Percentiles rank a stretch among this genome's conserved stretches.
Evolutionary conservation across 129 eudicot species (phyloP).

Genomic region (Flaveria ramosissima): DNA sequence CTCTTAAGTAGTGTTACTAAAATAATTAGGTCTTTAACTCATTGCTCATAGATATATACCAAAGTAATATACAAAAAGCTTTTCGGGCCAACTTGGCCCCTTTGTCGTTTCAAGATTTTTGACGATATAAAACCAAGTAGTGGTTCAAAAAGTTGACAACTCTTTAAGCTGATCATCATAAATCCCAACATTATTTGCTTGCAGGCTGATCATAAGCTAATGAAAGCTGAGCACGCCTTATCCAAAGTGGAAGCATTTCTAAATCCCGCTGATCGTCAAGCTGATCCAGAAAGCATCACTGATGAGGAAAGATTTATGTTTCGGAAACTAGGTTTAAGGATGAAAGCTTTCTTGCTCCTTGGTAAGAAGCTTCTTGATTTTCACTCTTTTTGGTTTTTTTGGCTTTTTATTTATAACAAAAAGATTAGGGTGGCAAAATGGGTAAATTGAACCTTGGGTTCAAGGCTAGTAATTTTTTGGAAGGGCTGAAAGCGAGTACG

Average conservation of each 20-base stretch:
- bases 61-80: not conserved
- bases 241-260: conserved; percentile 82
- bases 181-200: not conserved
- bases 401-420: not conserved
- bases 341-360: conserved; percentile 96
- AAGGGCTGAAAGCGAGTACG: not conserved
- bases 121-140: not conserved
- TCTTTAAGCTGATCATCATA: not conserved
- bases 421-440: not conserved
- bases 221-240: conserved; percentile 69
- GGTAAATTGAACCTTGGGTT: not conserved
- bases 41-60: not conserved
- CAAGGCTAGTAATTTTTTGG: not conserved
- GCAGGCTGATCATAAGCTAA: conserved; percentile 77
- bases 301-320: conserved; percentile 96
- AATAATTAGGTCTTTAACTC: not conserved
- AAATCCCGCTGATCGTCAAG: conserved; percentile 61
- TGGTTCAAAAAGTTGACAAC: conserved; percentile 15
- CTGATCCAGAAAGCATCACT: conserved; percentile 67
- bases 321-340: conserved; percentile 85
- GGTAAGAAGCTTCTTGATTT: conserved; percentile 47
- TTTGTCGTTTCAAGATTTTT: not conserved
- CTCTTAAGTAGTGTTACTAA: not conserved
- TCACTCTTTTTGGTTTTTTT: not conserved
- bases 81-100: not conserved